Conservation (phyloP, 192 early-diverging fungal genomes). For the Funneliformis mosseae region DNA sequence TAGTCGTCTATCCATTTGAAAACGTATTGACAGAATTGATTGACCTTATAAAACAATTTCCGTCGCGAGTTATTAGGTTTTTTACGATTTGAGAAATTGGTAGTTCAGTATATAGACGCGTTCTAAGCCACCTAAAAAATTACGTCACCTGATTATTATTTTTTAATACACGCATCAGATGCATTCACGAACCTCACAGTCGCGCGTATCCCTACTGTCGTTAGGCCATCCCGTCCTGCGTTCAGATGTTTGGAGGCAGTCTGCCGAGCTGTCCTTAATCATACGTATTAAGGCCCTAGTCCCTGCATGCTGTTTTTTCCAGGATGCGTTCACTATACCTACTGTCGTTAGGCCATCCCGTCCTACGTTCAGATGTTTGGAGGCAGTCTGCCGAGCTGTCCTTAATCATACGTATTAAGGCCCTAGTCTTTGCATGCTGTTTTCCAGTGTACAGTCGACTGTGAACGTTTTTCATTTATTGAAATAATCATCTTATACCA, state of each 20-base stretch:
- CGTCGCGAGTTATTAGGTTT: too few relatives aligned
- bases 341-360: conserved; percentile 6
- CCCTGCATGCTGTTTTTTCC: conserved; percentile 17
- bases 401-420: conserved; percentile 22
- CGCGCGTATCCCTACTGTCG: conserved; percentile 25
- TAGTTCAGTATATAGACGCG: not conserved
- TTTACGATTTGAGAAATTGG: not conserved
- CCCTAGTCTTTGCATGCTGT: not conserved
- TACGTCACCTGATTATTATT: too few relatives aligned
- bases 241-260: conserved; percentile 24
- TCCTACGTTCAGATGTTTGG: conserved; percentile 12
- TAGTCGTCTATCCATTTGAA: not conserved
- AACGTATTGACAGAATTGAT: too few relatives aligned
- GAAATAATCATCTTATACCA: too few relatives aligned
- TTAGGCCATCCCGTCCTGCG: conserved; percentile 14
- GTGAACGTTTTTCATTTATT: not conserved
- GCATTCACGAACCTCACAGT: not conserved
- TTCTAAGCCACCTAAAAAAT: too few relatives aligned
- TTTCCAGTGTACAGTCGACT: conserved; percentile 26
- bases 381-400: not conserved
- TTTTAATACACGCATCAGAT: too few relatives aligned
- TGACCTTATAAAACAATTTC: too few relatives aligned
- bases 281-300: conserved; percentile 19
- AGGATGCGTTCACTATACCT: conserved; percentile 19
- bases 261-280: not conserved